Base-by-base conservation (phyloP, 2,329 filamentous ascomycete genomes). In the Trichophyton mentagrophytes region DNA sequence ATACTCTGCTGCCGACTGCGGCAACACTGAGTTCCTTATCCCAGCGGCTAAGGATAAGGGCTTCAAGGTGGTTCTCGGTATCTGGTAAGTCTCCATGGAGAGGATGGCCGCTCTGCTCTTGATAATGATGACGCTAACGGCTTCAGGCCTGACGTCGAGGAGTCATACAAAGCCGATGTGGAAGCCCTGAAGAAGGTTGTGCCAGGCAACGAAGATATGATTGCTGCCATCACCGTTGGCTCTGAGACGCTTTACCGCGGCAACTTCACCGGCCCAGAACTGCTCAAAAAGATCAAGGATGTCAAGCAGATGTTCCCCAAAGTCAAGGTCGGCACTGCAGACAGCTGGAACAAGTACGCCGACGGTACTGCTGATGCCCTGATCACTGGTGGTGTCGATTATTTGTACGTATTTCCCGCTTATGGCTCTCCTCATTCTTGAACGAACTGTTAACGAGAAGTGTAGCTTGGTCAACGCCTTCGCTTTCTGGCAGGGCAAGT, bases 271-370 rank as follows among this genome's bases (percentile, higher is more conserved):
- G 85, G 81, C 56, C 69, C 77, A 6, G 70, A 84, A 66, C 80
- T 89, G 57, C 72, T 84, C 58, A 74, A 73, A 61, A 84, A 84
- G 72, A 86, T 89, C 71, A 74, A 80, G 62, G 78, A 82, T 58
- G 80, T 87, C 64, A 82, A 84, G 75, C 70, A 74, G 46, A 74
- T 80, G 70, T 85, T 69, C 77, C 80, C 66, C 27, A 74, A 73
- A 44, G 76, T 84, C 66, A 81, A 79, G 66, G 77, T 87, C 51
- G 85, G 86, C 58, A 87, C 84, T 9, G 86, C 85, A 6, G 86
- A 89, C 73, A 83, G 79, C 69, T 89, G 86, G 86, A 88, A 88
- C 76, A 87, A 86, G 73, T 85, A 79, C 68, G 78, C 81, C 55
- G 85, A 88, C 69, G 85, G 85, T 44, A 87, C 85, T 27, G 85